Conservation (phyloP, 371 early-diverging fungal genomes). For the Thermomucor indicae-seudaticae region DNA sequence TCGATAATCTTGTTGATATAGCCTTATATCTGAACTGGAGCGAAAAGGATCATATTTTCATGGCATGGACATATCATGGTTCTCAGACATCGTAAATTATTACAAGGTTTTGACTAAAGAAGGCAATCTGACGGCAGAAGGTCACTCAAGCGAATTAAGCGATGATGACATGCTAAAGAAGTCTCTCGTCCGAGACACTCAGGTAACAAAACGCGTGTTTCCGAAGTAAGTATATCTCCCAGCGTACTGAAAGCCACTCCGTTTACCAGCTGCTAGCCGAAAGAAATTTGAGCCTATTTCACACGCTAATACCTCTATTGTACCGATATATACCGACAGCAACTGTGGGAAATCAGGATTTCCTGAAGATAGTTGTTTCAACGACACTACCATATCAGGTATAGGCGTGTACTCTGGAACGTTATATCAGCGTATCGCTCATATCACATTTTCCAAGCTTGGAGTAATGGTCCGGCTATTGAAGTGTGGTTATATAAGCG, state of each 20-base stretch:
- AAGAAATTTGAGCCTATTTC: slow-evolving; percentile 12
- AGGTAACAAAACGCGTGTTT: not conserved
- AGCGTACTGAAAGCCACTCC: no score
- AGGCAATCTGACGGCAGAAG: not conserved
- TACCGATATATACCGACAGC: slow-evolving; percentile 5
- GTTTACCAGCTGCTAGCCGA: slow-evolving; percentile 29
- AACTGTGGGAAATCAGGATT: not conserved
- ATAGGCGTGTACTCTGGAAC: no score
- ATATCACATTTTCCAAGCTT: no score
- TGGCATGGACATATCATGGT: not conserved
- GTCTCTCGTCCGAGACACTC: not conserved
- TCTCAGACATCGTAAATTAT: not conserved
- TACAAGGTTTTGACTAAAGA: not conserved
- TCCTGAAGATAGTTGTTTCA: not conserved
- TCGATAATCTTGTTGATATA: not conserved
- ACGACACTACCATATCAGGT: not conserved
- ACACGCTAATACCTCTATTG: slow-evolving; percentile 17
- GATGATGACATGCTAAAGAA: not conserved
- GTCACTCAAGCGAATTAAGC: no score
- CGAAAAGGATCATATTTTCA: not conserved
- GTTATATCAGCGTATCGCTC: no score
- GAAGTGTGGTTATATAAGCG: no score
- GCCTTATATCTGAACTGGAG: not conserved
- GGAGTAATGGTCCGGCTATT: no score
- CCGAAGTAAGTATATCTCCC: not conserved